Conservation (phyloP, 768 basidiomycete genomes). For the Leucocoprinus leucothites region DNA sequence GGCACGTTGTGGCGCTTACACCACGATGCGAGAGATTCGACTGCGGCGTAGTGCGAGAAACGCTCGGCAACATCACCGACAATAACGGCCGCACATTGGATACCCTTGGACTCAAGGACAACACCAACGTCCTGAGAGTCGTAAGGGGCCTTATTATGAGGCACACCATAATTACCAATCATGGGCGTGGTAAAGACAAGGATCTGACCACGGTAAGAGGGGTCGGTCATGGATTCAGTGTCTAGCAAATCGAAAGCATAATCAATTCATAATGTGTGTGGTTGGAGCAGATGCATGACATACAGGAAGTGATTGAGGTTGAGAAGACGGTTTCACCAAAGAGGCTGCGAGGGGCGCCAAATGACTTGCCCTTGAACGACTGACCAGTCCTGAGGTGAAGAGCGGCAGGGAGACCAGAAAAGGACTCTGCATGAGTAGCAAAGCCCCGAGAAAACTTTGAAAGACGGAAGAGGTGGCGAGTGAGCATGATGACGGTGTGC, state of each 20-base stretch:
- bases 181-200: conserved; percentile 98
- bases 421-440: conserved; percentile 60
- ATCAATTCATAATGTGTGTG: conserved; percentile 11
- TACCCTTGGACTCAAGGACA: conserved; percentile 80
- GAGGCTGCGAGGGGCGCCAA: conserved; percentile 82
- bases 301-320: conserved; percentile 97
- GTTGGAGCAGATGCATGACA: conserved; percentile 24
- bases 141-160: conserved; percentile 67
- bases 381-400: conserved; percentile 94
- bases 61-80: conserved; percentile 94
- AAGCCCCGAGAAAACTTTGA: conserved; percentile 55
- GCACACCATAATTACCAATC: conserved; percentile 98
- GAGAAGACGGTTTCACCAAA: conserved; percentile 99
- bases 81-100: conserved; percentile 91
- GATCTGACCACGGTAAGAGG: conserved; percentile 97
- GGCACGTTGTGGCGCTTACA: conserved; percentile 88
- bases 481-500: conserved; percentile 43
- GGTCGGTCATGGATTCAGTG: conserved; percentile 99
- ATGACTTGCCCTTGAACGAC: conserved; percentile 85
- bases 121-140: conserved; percentile 82
- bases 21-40: conserved; percentile 92
- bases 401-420: conserved; percentile 62
- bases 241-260: conserved; percentile 45
- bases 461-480: conserved; percentile 48
- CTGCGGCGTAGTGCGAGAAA: conserved; percentile 92